Evolutionary conservation across 1,284 basidiomycete genomes (phyloP).

Genomic region (Boletus sp.): DNA sequence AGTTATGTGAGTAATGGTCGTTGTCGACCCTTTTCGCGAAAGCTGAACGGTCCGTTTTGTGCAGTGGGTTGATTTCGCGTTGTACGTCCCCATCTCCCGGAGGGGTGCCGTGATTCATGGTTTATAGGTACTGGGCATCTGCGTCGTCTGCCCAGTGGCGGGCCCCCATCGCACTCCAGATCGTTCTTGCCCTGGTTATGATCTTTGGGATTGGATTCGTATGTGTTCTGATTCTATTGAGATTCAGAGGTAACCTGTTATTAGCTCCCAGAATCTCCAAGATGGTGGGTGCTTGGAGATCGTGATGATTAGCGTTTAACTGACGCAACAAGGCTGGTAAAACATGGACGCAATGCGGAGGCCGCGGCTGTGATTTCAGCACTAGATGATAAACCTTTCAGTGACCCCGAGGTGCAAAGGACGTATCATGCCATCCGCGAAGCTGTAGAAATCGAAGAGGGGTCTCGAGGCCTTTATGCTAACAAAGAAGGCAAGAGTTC

Average conservation of each 20-base stretch:
- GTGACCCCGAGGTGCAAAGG: constrained; percentile 49
- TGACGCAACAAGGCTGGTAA: constrained; percentile 43
- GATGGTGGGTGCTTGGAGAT: constrained; percentile 40
- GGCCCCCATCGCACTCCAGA: constrained; percentile 67
- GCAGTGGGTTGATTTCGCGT: constrained; percentile 60
- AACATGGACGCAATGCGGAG: constrained; percentile 55
- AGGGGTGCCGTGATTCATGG: background rate
- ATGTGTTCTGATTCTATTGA: constrained; percentile 22
- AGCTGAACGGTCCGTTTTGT: constrained; percentile 3
- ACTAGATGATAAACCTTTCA: constrained; percentile 51
- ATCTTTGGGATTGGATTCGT: constrained; percentile 54
- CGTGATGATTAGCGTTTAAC: background rate
- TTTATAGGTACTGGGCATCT: constrained; percentile 47
- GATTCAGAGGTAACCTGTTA: background rate
- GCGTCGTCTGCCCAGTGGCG: constrained; percentile 61
- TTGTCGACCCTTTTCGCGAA: background rate
- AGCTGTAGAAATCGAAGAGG: constrained; percentile 42
- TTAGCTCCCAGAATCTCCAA: constrained; percentile 66
- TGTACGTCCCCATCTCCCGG: constrained; percentile 36
- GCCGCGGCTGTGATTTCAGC: constrained; percentile 63
- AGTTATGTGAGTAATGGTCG: constrained; percentile 28
- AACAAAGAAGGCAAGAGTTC: constrained; percentile 9
- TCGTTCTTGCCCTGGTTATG: constrained; percentile 59
- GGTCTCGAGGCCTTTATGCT: constrained; percentile 3
- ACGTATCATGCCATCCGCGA: constrained; percentile 56